Evolutionary conservation across 208 protist genomes (phyloP).

Genomic region (Zelonia costaricensis): DNA sequence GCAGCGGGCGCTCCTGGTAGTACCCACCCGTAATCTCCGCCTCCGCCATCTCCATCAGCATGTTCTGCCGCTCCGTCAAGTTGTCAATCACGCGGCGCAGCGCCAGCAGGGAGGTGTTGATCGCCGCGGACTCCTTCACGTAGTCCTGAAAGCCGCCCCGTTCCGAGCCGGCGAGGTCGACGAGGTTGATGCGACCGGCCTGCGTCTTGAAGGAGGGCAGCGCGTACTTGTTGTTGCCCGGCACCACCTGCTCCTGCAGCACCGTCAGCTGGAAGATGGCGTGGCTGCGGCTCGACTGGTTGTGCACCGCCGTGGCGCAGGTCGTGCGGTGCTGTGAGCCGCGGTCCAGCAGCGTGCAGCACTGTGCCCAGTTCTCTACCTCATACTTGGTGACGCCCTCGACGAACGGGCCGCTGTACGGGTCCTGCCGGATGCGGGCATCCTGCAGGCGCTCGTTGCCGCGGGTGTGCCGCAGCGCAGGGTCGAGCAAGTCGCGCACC

Average conservation of each 20-base stretch:
- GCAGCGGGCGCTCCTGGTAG: conserved; percentile 67
- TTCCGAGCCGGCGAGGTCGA: conserved; percentile 91
- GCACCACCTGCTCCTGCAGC: conserved; percentile 68
- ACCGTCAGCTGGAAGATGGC: conserved; percentile 91
- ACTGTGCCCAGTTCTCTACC: conserved; percentile 87
- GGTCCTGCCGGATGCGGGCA: conserved; percentile 90
- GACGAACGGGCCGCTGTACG: conserved; percentile 85
- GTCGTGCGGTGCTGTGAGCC: conserved; percentile 93
- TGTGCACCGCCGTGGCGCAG: conserved; percentile 90
- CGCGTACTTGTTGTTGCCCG: conserved; percentile 71
- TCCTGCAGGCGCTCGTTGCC: conserved; percentile 82
- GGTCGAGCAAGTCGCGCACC: conserved; percentile 95
- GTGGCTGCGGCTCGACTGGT: conserved; percentile 90
- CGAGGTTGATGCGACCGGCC: conserved; percentile 87
- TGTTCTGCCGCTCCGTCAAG: conserved; percentile 86
- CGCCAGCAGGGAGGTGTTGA: conserved; percentile 90
- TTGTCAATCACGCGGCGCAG: conserved; percentile 89
- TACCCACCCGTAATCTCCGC: conserved; percentile 65
- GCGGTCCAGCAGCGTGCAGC: conserved; percentile 85
- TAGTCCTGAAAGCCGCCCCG: conserved; percentile 89
- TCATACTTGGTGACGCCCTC: conserved; percentile 91
- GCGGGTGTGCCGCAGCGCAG: conserved; percentile 65
- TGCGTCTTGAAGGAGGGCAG: conserved; percentile 61
- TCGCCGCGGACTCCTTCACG: conserved; percentile 90
- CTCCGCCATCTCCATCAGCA: conserved; percentile 86